Evolutionary conservation across 2,329 filamentous ascomycete genomes (phyloP), one percentile per base, ranked within the genome.

Genomic region (Corinectria fuckeliana): DNA sequence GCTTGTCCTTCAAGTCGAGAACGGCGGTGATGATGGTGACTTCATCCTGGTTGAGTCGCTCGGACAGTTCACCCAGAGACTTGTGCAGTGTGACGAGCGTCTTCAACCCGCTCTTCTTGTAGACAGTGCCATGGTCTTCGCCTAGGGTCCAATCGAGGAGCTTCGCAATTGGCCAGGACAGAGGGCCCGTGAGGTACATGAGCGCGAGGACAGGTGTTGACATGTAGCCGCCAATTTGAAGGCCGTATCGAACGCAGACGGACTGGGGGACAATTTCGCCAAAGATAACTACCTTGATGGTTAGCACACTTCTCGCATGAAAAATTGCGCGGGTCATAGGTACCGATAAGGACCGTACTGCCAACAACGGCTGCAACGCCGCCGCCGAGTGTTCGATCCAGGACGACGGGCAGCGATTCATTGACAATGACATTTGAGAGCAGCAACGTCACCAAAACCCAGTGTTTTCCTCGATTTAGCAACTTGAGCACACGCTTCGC

Each of bases 1-100:
- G 84, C 80, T 99, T 99, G 67, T 95, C 93, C 80, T 98, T 99
- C 66, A 99, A 82, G 73, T 99, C 95, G 57, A 99, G 81, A 13
- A 98, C 95, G 34, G 95, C 94, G 66, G 92, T 97, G 76, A 99
- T 99, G 75, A 99, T 99, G 60, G 95, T 98, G 66, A 99, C 95
- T 76, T 99, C 95, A 72, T 99, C 95, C 68, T 97, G 91, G 76
- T 97, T 98, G 53, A 99, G 81, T 58, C 95, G 90, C 72, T 99
- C 93, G 36, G 90, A 90, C 26, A 91, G 90, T 44, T 92, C 88
- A 25, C 95, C 95, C 11, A 98, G 80, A 2, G 91, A 96, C 77
- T 96, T 93, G 80, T 99, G 95, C 14, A 99, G 82, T 0, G 93
- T 97, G 25, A 99, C 95, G 26, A 99, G 82, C 0, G 95, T 98